phyloP scores from a whole-genome alignment of 345 rosid species.

The Litchi chinensis region DNA sequence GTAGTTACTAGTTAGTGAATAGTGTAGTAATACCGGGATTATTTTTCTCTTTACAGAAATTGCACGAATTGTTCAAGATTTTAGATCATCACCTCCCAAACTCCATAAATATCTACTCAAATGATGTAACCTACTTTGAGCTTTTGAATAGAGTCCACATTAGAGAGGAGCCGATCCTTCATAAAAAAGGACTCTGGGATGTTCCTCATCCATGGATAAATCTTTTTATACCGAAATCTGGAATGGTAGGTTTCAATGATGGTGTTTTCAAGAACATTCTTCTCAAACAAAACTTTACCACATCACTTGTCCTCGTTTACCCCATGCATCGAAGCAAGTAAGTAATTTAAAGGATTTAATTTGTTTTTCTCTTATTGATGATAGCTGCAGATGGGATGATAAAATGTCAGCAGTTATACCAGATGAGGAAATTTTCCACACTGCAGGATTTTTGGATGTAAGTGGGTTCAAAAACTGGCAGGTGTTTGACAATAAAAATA shows the following conservation, averaged over 20 bases:
- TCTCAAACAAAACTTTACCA: constrained; percentile 39
- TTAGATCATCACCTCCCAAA: constrained; percentile 19
- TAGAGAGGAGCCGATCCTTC: constrained; percentile 31
- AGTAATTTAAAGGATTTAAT: background rate
- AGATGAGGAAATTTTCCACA: constrained; percentile 41
- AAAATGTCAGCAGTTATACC: constrained; percentile 45
- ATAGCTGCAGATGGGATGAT: constrained; percentile 39
- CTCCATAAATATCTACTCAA: background rate
- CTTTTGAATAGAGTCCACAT: constrained; percentile 42
- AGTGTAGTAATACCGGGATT: background rate
- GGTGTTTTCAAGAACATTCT: constrained; percentile 45
- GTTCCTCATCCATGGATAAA: constrained; percentile 58
- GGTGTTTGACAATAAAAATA: constrained; percentile 32
- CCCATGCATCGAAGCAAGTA: constrained; percentile 44
- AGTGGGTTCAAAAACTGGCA: constrained; percentile 33
- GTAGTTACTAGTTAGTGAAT: background rate
- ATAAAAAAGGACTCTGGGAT: constrained; percentile 37
- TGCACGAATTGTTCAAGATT: background rate
- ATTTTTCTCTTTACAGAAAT: background rate
- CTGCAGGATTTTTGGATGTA: constrained; percentile 39
- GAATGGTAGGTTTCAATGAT: constrained; percentile 29
- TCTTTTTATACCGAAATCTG: constrained; percentile 45
- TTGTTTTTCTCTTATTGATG: background rate
- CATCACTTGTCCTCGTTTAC: constrained; percentile 37
- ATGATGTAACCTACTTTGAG: constrained; percentile 32